Evolutionary conservation across 331 rosid genomes (phyloP).

Genomic region (Pyrus hybrid): DNA sequence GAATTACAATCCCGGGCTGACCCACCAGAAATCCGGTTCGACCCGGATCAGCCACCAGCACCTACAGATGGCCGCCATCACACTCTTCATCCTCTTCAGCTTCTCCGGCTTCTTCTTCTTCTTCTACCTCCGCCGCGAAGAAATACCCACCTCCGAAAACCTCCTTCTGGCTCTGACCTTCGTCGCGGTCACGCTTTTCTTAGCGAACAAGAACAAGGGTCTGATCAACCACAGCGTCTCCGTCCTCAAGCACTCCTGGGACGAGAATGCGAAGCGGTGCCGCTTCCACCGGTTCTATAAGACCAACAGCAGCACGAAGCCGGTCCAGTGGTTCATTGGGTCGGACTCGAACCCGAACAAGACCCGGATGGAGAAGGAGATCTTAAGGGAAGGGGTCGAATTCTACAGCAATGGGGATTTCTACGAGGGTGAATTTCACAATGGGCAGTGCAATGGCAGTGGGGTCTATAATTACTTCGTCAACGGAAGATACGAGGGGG

Average conservation of each 20-base stretch:
- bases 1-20: constrained; percentile 25
- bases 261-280: constrained; percentile 40
- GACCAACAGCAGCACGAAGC: constrained; percentile 22
- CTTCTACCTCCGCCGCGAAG: constrained; percentile 39
- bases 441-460: constrained; percentile 74
- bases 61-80: constrained; percentile 31
- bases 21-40: constrained; percentile 33
- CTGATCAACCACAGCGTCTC: constrained; percentile 45
- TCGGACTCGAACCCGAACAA: constrained; percentile 22
- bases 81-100: constrained; percentile 32
- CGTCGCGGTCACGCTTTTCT: constrained; percentile 68
- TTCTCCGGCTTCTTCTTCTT: constrained; percentile 33
- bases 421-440: constrained; percentile 91
- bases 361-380: constrained; percentile 16
- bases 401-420: constrained; percentile 92
- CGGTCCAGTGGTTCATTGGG: constrained; percentile 94
- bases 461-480: constrained; percentile 91
- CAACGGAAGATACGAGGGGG: constrained; percentile 86
- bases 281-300: constrained; percentile 48
- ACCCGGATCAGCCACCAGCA: constrained; percentile 35
- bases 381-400: constrained; percentile 73
- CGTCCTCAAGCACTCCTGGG: constrained; percentile 47
- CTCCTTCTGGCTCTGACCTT: constrained; percentile 59
- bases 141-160: constrained; percentile 69
- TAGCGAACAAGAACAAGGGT: constrained; percentile 57